phyloP scores from a whole-genome alignment of 805 yeast genomes.

The Dipodascus geniculatus region DNA sequence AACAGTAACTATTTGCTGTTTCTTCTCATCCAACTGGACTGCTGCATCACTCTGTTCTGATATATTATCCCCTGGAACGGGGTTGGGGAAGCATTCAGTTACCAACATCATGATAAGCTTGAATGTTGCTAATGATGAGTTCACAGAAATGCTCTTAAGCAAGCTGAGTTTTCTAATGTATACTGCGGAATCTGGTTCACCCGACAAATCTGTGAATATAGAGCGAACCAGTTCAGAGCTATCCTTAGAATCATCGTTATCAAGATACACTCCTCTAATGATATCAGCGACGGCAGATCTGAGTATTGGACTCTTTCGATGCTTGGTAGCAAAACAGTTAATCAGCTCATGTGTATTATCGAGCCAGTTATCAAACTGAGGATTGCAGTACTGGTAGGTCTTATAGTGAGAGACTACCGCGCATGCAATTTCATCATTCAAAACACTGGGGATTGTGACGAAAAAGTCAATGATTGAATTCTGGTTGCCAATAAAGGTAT shows the following conservation, averaged over 20 bases:
- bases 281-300: constrained; percentile 25
- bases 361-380: constrained; percentile 41
- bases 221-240: constrained; percentile 8
- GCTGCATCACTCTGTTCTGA: neutral
- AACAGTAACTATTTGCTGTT: constrained; percentile 16
- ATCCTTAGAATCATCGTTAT: neutral
- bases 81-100: neutral
- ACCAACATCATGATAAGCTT: constrained; percentile 8
- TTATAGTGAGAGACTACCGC: constrained; percentile 38
- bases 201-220: constrained; percentile 14
- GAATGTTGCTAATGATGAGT: constrained; percentile 1
- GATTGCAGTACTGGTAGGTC: constrained; percentile 41
- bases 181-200: constrained; percentile 9
- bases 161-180: neutral
- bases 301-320: constrained; percentile 11
- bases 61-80: no score
- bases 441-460: constrained; percentile 25
- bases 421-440: constrained; percentile 29
- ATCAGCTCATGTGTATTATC: constrained; percentile 35
- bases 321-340: constrained; percentile 31
- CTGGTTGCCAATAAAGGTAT: constrained; percentile 31
- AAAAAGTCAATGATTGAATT: constrained; percentile 33
- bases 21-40: neutral
- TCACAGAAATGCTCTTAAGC: neutral
- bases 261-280: constrained; percentile 16